Base-by-base conservation (phyloP, 176 grass and related monocot genomes). In the Chloris gayana region DNA sequence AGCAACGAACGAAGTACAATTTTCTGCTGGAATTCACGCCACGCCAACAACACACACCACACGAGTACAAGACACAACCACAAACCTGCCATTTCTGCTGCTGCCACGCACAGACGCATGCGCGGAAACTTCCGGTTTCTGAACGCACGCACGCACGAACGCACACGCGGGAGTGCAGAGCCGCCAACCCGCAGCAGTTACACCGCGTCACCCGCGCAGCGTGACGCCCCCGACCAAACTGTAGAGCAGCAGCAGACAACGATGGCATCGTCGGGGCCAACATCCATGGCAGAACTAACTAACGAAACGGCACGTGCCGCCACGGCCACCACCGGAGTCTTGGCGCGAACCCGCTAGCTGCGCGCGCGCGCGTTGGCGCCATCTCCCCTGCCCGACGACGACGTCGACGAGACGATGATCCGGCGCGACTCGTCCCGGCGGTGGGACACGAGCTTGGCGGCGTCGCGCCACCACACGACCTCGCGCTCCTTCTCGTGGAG, bases 381-480 rank as follows among this genome's bases (percentile, higher is more conserved):
- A 80, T 29, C 12, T 54, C 73, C 4, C 0, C 26, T 49, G 46
- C 10, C 32, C 41, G 31, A 62, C 18, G 54, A 24, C 54, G 54
- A 57, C 5, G 53, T 21, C 18, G 50, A 57, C 8, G 54, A 2
- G 22, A 57, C 54, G 54, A 24, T 24, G 6, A 57, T 57, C 22
- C 54, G 17, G 69, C 60, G 41, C 11, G 89, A 73, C 81, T 99
- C 97, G 59, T 91, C 90, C 29, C 84, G 88, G 75, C 90, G 97
- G 74, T 93, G 88, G n/a, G 90, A 82, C 49, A 96, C 93, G 56
- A 99, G 93, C 68, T 84, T 91, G 51, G 97, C 88, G 19, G 97
- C 92, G 87, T 99, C 93, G 79, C 82, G 91, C 97, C 97, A 99
- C 97, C 97, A 91, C 42, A 82, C 87, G 57, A 99, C 82, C 88